Evolutionary conservation across 2,329 filamentous ascomycete genomes (phyloP), one percentile per base, ranked within the genome.

Genomic region (Pseudomassariella vexata): DNA sequence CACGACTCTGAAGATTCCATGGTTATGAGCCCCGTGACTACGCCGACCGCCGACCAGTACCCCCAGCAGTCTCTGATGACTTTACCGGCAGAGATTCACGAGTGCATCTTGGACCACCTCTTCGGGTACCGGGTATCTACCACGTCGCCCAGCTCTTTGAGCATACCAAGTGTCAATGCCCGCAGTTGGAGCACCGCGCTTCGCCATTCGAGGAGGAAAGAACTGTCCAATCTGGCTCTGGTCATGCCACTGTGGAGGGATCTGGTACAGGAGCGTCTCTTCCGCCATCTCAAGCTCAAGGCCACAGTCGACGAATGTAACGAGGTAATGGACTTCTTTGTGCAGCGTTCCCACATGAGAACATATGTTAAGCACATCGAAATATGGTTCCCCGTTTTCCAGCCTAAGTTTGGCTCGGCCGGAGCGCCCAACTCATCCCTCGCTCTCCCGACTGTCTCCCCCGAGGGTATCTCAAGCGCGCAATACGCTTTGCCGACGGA

Each of bases 371-470:
- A 77, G 42, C 82, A 87, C 48, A 71, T 86, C 37, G 82, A 87
- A 56, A 68, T 86, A 24, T 87, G 82, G 81, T 83, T 87, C 40
- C 82, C 83, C 3, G 81, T 86, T 24, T 87, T 82, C 46, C 71
- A 79, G 42, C 74, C 73, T 14, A 70, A 68, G 35, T 63, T 66
- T 36, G 58, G 63, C 8, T 58, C 66, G 5, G 47, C 60, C 24
- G 57, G 62, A 4, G 43, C 63, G 14, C 62, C 65, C 11, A 62
- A 63, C 24, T 62, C 60, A 1, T 48, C 54, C 35, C 57, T 66
- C 30, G 56, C 63, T 2, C 54, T 73, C 8, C 71, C 70, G 6
- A 70, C 65, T 1, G 65, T 75, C n/a, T 70, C 68, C 3, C 63
- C 65, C 24, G 70, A 74, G 37, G 70, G 71, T 19, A 57, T 75